Percentiles rank a stretch among this genome's conserved stretches.
Evolutionary conservation across 257 asterid genomes (phyloP).

Genomic region (Osmanthus fragrans): DNA sequence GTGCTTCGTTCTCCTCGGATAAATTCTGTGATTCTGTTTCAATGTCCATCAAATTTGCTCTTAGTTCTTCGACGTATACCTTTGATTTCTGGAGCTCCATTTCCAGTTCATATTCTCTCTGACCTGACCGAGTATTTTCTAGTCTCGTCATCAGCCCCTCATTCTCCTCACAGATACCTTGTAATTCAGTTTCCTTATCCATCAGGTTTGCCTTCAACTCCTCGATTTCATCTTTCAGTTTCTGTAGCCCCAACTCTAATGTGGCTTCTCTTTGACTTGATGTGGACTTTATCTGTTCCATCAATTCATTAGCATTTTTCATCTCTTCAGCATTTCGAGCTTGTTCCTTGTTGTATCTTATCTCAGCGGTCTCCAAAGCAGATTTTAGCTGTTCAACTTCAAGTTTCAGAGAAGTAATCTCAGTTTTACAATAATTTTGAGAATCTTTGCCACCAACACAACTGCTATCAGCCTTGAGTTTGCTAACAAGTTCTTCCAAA

Average conservation of each 20-base stretch:
- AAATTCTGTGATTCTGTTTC: conserved; percentile 48
- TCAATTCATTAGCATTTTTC: conserved; percentile 46
- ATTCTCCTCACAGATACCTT: conserved; percentile 88
- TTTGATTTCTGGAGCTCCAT: conserved; percentile 46
- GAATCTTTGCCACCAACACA: not conserved
- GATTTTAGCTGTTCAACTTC: conserved; percentile 58
- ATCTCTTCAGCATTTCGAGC: conserved; percentile 41
- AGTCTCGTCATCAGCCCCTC: conserved; percentile 54
- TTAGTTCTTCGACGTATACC: conserved; percentile 39
- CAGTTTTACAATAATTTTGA: conserved; percentile 35
- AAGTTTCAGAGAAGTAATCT: conserved; percentile 38
- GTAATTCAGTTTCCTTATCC: conserved; percentile 91
- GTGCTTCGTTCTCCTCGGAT: conserved; percentile 50
- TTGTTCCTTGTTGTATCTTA: conserved; percentile 56
- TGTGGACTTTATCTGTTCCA: conserved; percentile 55
- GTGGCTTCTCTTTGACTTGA: conserved; percentile 51
- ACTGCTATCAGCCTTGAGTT: conserved; percentile 46
- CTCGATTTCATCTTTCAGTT: conserved; percentile 54
- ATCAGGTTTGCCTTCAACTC: conserved; percentile 79
- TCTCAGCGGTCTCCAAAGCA: conserved; percentile 70
- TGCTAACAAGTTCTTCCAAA: conserved; percentile 59
- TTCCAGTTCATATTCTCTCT: conserved; percentile 44
- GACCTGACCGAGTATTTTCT: conserved; percentile 43
- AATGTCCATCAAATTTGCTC: conserved; percentile 46
- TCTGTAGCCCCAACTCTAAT: conserved; percentile 46